A percentile compares a stretch with the other conserved stretches of the same genome.
phyloP scores from a whole-genome alignment of 1,139 yeast genomes.

The Kluyveromyces marxianus region DNA sequence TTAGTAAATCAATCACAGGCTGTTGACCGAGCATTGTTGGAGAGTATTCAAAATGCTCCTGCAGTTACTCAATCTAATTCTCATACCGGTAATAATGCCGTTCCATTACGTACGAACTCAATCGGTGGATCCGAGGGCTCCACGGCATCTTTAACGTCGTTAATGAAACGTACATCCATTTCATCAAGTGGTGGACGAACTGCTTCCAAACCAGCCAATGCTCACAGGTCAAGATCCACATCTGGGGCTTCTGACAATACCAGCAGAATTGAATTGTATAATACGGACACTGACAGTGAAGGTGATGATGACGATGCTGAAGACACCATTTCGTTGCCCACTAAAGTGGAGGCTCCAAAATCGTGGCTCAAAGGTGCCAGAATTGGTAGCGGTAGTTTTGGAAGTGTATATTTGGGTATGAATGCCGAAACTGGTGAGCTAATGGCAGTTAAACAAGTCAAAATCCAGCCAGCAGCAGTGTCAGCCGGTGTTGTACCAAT shows the following conservation, averaged over 20 bases:
- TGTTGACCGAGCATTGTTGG: constrained; percentile 47
- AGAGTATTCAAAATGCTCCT: constrained; percentile 13
- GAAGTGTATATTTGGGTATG: constrained; percentile 87
- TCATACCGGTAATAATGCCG: not conserved
- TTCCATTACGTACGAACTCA: not conserved
- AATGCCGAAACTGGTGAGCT: constrained; percentile 88
- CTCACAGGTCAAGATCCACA: constrained; percentile 7
- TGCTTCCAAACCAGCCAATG: not conserved
- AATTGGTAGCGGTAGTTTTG: constrained; percentile 93
- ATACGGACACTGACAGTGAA: constrained; percentile 37
- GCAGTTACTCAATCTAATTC: not conserved
- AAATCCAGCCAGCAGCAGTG: constrained; percentile 39
- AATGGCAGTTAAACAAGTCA: constrained; percentile 95
- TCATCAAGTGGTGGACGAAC: not conserved
- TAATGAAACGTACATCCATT: constrained; percentile 19
- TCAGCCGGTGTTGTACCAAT: constrained; percentile 19
- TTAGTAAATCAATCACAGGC: constrained; percentile 52
- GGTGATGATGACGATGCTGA: constrained; percentile 41
- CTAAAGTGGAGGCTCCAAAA: constrained; percentile 40
- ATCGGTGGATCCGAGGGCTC: not conserved
- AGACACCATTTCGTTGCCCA: constrained; percentile 28
- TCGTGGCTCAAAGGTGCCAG: constrained; percentile 89
- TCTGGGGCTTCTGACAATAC: constrained; percentile 30
- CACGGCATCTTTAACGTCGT: constrained; percentile 1
- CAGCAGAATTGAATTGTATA: constrained; percentile 40